A percentile compares a stretch with the other conserved stretches of the same genome.
These are phyloP conservation scores for Phytopythium mirpurense DNA, from an alignment of 352 stramenopile species.

Conservation along the genomic window DNA sequence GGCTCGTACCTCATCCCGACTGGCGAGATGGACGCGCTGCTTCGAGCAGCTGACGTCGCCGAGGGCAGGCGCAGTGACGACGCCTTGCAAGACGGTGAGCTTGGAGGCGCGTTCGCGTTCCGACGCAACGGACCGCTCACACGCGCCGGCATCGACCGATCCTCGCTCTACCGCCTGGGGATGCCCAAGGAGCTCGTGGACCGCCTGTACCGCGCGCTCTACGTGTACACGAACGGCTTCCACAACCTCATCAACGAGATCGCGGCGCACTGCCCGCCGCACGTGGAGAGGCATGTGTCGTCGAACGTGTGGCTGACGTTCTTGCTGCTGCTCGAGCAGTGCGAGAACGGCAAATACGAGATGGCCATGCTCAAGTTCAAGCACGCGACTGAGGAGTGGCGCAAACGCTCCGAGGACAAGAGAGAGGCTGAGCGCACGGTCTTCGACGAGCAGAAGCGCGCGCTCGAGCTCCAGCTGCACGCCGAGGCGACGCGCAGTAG, in stretches of 20 bases:
- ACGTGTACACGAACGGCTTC: constrained; percentile 84
- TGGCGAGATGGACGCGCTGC: constrained; percentile 34
- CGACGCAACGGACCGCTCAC: constrained; percentile 39
- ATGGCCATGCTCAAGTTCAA: constrained; percentile 88
- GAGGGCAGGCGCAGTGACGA: constrained; percentile 22
- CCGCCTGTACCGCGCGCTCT: constrained; percentile 72
- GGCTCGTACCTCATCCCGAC: constrained; percentile 46
- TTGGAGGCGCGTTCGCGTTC: constrained; percentile 40
- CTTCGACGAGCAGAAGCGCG: constrained; percentile 27
- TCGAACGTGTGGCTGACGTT: constrained; percentile 79
- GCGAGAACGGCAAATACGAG: constrained; percentile 76
- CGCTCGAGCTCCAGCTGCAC: constrained; percentile 20
- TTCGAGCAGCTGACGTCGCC: constrained; percentile 16
- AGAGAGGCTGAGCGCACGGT: constrained; percentile 32
- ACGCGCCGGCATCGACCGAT: constrained; percentile 64
- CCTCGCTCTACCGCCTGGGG: constrained; percentile 60
- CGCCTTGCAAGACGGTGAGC: constrained; percentile 25
- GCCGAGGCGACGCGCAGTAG: constrained; percentile 29
- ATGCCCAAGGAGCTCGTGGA: constrained; percentile 79
- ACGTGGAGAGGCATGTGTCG: constrained; percentile 68
- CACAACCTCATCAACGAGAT: constrained; percentile 84
- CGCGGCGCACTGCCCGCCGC: constrained; percentile 53
- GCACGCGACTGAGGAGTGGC: constrained; percentile 50
- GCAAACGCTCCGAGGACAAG: constrained; percentile 42
- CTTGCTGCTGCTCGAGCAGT: constrained; percentile 70